These are phyloP conservation scores for Marasmius sp. DNA, from an alignment of 1,284 basidiomycete species.

Conservation along the genomic window DNA sequence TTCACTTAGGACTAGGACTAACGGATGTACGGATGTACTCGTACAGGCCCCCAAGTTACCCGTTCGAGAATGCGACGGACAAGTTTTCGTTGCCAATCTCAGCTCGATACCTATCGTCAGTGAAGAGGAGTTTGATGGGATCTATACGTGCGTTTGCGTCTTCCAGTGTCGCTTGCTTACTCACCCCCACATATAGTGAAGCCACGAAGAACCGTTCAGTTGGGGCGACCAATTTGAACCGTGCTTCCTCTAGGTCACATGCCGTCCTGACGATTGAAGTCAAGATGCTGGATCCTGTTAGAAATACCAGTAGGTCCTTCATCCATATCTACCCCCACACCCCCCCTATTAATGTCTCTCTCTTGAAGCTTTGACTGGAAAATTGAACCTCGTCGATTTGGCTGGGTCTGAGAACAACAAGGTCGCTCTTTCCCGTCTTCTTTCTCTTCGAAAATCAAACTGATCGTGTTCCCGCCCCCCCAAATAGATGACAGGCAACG, in stretches of 20 bases:
- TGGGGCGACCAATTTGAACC: conserved; percentile 80
- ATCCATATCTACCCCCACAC: too few relatives aligned
- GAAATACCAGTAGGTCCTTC: conserved; percentile 46
- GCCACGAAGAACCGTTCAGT: conserved; percentile 77
- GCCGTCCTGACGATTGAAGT: conserved; percentile 76
- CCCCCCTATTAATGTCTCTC: too few relatives aligned
- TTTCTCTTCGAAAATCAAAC: conserved; percentile 3
- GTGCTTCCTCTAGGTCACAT: conserved; percentile 79
- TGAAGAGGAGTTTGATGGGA: conserved; percentile 58
- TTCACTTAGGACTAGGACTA: too few relatives aligned
- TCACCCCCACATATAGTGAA: conserved; percentile 41
- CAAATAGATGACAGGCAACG: conserved; percentile 77
- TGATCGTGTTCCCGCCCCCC: not conserved
- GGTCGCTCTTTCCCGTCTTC: too few relatives aligned
- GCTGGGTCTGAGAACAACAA: conserved; percentile 90
- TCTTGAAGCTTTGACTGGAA: conserved; percentile 69
- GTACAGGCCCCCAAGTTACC: conserved; percentile 74
- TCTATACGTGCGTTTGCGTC: conserved; percentile 72
- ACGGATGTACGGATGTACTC: conserved; percentile 4
- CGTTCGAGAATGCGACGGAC: conserved; percentile 69
- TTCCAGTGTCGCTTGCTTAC: not conserved
- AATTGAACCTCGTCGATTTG: conserved; percentile 82
- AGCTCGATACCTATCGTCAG: conserved; percentile 49
- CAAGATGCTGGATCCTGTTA: conserved; percentile 45
- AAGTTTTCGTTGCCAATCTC: conserved; percentile 80